A percentile compares a stretch with the other conserved stretches of the same genome.
Conservation (phyloP, 2,329 filamentous ascomycete genomes). For the Teratosphaeria gauchensis region DNA sequence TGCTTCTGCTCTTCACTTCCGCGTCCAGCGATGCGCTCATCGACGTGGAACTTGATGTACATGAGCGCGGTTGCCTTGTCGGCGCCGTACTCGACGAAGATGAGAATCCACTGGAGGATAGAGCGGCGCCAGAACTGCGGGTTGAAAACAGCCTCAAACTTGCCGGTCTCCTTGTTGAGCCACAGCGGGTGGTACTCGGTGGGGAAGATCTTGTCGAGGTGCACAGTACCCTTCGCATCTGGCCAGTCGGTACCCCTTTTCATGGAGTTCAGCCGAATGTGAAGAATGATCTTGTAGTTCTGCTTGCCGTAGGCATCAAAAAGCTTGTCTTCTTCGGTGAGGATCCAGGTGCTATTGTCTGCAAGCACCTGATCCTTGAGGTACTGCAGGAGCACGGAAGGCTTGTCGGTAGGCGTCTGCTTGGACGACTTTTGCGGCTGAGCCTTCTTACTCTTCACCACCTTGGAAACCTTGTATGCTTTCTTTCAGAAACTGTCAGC, state of each 20-base stretch:
- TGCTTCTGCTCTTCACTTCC: not conserved
- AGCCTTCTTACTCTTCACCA: no score
- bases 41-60: not conserved
- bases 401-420: not conserved
- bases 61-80: not conserved
- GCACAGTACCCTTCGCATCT: not conserved
- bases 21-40: not conserved
- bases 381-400: not conserved
- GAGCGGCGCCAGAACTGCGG: not conserved
- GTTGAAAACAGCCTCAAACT: not conserved
- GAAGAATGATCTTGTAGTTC: not conserved
- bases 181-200: not conserved
- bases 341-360: not conserved
- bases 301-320: not conserved
- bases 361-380: not conserved
- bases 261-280: not conserved
- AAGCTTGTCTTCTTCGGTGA: not conserved
- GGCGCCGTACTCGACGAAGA: not conserved
- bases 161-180: not conserved
- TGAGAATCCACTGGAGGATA: not conserved
- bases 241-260: not conserved
- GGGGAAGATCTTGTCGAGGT: not conserved
- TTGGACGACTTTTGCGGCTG: not conserved
- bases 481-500: no score
- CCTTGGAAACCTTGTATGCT: no score